Conservation (phyloP, 2,329 filamentous ascomycete genomes). For the Cordyceps sp. region DNA sequence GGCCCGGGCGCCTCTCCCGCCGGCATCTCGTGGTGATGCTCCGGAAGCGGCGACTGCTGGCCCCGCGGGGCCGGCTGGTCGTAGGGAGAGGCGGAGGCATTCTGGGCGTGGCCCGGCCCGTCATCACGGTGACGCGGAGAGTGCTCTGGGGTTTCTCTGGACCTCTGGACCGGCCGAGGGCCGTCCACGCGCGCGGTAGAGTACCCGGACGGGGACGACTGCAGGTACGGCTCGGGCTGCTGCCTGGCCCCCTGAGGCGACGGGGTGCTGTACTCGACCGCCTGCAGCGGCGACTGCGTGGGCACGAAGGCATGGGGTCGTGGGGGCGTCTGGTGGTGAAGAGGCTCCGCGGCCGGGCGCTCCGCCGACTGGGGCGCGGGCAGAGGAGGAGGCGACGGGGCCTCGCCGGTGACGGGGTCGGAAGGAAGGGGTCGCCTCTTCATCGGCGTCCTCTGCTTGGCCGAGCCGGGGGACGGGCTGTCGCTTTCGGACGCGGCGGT, state of each 20-base stretch:
- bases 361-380: slow-evolving; percentile 7
- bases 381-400: slow-evolving; percentile 13
- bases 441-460: slow-evolving; percentile 41
- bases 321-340: slow-evolving; percentile 26
- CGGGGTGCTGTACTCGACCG: slow-evolving; percentile 30
- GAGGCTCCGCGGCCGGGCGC: slow-evolving; percentile 15
- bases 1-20: slow-evolving; percentile 15
- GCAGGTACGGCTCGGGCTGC: slow-evolving; percentile 20
- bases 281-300: slow-evolving; percentile 35
- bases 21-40: slow-evolving; percentile 16
- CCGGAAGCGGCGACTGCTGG: slow-evolving; percentile 16
- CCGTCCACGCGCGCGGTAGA: slow-evolving; percentile 7
- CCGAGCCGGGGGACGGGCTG: slow-evolving; percentile 18
- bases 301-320: slow-evolving; percentile 30
- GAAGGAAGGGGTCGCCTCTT: slow-evolving; percentile 74
- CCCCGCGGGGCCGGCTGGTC: slow-evolving; percentile 21
- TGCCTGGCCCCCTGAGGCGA: slow-evolving; percentile 17
- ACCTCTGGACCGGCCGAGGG: slow-evolving; percentile 14
- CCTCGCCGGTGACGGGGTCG: slow-evolving; percentile 49
- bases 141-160: slow-evolving; percentile 19
- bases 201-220: slow-evolving; percentile 11
- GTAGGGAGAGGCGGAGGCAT: slow-evolving; percentile 13
- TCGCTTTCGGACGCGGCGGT: slow-evolving; percentile 17
- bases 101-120: slow-evolving; percentile 18
- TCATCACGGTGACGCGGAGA: slow-evolving; percentile 17